Evolutionary conservation across 345 rosid species (phyloP), one percentile per base, ranked within the genome.

Genomic region (Citrus reticulata): DNA sequence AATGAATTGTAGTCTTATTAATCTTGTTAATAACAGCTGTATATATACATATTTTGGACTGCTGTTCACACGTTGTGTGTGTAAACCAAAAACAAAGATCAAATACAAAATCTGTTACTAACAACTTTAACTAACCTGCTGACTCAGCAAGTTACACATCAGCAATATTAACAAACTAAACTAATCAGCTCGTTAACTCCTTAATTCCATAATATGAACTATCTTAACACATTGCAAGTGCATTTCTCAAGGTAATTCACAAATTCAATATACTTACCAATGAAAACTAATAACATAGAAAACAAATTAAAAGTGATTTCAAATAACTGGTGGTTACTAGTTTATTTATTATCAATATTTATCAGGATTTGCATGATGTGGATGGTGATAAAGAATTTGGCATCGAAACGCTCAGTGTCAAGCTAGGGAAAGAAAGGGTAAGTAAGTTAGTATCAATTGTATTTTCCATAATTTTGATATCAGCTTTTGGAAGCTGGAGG

Each of bases 361-460:
- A 39, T 63, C 61, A 86, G 87, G 87, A 86, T 70, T 80, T 84
- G 25, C 87, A 84, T 55, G 87, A 86, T 35, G 81, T 82, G 20
- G 81, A 84, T 16, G 87, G 89, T 1, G 85, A 86, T 62, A 75
- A 59, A 58, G 66, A 77, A 29, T 82, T 74, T 25, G 85, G 89
- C 4, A 82, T 86, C 40, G 81, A 64, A 11, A 72, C 88, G 3
- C 59, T 83, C 60, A 78, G 79, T 24, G 75, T 78, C 42, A 76
- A 55, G 35, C 51, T 85, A 10, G 86, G 88, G 19, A 76, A 66
- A 77, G 61, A 83, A 73, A 78, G 77, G 64, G 86, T 81, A 29
- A 61, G 82, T 65, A 37, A 61, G 13, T 19, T 73, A 17, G 27
- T 27, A 39, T 8, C 2, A 39, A 54, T 54, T 16, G 6, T 54